Evolutionary conservation across 2,329 filamentous ascomycete species (phyloP).

Genomic region (Gyromitra esculenta): DNA sequence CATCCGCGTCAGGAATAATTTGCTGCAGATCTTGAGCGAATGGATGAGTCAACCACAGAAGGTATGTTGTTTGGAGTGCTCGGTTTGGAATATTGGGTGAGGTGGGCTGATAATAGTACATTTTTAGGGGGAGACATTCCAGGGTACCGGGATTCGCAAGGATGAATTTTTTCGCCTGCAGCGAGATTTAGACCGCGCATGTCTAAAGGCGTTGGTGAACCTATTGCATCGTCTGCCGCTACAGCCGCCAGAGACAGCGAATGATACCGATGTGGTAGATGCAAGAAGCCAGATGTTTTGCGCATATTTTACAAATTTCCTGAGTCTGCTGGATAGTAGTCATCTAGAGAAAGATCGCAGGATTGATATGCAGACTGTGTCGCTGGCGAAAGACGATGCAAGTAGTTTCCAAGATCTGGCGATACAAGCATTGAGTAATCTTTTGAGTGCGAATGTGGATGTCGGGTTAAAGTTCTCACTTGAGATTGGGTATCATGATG

Average conservation of each 20-base stretch:
- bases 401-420: constrained; percentile 70
- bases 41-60: constrained; percentile 71
- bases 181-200: constrained; percentile 73
- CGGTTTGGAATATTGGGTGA: not conserved
- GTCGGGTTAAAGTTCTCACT: constrained; percentile 76
- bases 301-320: constrained; percentile 75
- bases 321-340: constrained; percentile 66
- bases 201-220: constrained; percentile 72
- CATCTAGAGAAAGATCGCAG: constrained; percentile 55
- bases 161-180: constrained; percentile 71
- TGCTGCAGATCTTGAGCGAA: constrained; percentile 73
- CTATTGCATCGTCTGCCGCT: constrained; percentile 73
- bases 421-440: constrained; percentile 74
- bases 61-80: constrained; percentile 34
- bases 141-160: constrained; percentile 32
- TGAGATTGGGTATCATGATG: constrained; percentile 76
- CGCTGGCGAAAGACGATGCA: constrained; percentile 66
- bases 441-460: constrained; percentile 76
- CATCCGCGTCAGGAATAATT: constrained; percentile 73
- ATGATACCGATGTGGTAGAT: constrained; percentile 73
- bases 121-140: constrained; percentile 30
- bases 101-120: constrained; percentile 9
- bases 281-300: constrained; percentile 77
- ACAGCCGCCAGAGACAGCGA: constrained; percentile 72
- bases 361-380: constrained; percentile 57